Percentiles rank a stretch among this genome's conserved stretches.
These are phyloP conservation scores for Gelatoporia subvermispora DNA, from an alignment of 768 basidiomycete species.

Conservation along the genomic window DNA sequence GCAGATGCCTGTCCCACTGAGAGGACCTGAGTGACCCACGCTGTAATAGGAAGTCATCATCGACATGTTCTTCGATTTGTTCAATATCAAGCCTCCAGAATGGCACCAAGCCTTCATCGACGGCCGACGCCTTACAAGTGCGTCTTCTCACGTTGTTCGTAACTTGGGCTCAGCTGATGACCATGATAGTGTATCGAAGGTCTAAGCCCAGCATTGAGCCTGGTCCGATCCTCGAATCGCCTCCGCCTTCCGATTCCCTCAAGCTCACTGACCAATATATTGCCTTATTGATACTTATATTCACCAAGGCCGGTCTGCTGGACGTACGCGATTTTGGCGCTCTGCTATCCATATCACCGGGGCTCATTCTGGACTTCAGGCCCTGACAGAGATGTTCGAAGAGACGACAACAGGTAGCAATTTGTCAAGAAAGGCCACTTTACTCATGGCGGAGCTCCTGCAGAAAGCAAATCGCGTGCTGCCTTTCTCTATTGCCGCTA, in stretches of 20 bases:
- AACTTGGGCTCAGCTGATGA: background rate
- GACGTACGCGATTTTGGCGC: conserved; percentile 52
- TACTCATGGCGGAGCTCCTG: conserved; percentile 88
- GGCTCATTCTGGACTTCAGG: conserved; percentile 39
- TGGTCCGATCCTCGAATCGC: conserved; percentile 11
- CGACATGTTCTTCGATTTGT: conserved; percentile 89
- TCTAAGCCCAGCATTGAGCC: conserved; percentile 22
- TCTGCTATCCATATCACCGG: background rate
- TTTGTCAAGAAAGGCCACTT: conserved; percentile 83
- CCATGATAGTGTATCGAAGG: conserved; percentile 57
- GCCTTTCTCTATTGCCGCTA: conserved; percentile 75
- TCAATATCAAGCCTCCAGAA: conserved; percentile 87
- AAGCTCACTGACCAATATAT: conserved; percentile 93
- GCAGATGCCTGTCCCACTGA: conserved; percentile 17
- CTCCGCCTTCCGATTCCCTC: conserved; percentile 46
- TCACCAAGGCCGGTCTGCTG: conserved; percentile 82
- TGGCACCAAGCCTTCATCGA: conserved; percentile 94
- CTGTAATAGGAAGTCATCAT: conserved; percentile 75
- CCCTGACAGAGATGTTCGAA: conserved; percentile 79
- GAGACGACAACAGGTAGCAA: conserved; percentile 68
- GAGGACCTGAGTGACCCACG: background rate
- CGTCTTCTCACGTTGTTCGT: conserved; percentile 17
- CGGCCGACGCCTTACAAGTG: conserved; percentile 83
- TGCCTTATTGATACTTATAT: conserved; percentile 75
- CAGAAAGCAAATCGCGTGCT: conserved; percentile 84